Conservation (phyloP, 1,284 basidiomycete species). For the Rhodotorula sp. region DNA sequence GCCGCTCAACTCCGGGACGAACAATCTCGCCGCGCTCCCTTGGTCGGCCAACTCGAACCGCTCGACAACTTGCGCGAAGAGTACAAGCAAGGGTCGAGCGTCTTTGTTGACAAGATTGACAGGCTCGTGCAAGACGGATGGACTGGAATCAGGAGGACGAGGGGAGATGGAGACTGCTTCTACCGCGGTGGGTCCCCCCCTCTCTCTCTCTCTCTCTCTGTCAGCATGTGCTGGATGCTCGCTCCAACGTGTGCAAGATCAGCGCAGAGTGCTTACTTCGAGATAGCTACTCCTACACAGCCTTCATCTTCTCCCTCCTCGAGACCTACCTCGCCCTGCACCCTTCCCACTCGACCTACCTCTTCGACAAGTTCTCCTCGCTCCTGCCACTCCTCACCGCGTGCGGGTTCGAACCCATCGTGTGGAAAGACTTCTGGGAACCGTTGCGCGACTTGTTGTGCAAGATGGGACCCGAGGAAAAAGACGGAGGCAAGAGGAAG, state of each 20-base stretch:
- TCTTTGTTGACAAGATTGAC: conserved; percentile 66
- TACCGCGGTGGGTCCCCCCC: conserved; percentile 56
- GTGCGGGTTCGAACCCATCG: conserved; percentile 65
- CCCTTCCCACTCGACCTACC: conserved; percentile 56
- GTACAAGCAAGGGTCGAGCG: conserved; percentile 60
- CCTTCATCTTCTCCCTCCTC: conserved; percentile 67
- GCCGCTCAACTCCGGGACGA: conserved; percentile 26
- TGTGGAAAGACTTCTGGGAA: conserved; percentile 61
- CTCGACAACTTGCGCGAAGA: conserved; percentile 54
- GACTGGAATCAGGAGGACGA: conserved; percentile 62
- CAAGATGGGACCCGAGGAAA: conserved; percentile 14
- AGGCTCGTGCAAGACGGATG: conserved; percentile 61
- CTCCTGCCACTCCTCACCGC: conserved; percentile 59
- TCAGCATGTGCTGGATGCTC: too few relatives aligned
- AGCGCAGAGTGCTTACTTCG: neutral
- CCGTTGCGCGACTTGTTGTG: conserved; percentile 40
- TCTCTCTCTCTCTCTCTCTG: neutral
- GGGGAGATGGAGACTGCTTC: conserved; percentile 74
- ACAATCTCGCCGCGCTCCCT: conserved; percentile 37
- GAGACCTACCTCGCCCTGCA: conserved; percentile 58
- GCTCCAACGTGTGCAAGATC: too few relatives aligned
- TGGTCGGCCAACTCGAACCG: conserved; percentile 50
- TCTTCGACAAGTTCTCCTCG: conserved; percentile 58
- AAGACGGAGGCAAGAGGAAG: conserved; percentile 12
- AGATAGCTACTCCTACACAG: conserved; percentile 48